Percentiles rank a stretch among this genome's conserved stretches.
phyloP scores from a whole-genome alignment of 2,329 filamentous ascomycete species.

The Epichloe aotearoae region DNA sequence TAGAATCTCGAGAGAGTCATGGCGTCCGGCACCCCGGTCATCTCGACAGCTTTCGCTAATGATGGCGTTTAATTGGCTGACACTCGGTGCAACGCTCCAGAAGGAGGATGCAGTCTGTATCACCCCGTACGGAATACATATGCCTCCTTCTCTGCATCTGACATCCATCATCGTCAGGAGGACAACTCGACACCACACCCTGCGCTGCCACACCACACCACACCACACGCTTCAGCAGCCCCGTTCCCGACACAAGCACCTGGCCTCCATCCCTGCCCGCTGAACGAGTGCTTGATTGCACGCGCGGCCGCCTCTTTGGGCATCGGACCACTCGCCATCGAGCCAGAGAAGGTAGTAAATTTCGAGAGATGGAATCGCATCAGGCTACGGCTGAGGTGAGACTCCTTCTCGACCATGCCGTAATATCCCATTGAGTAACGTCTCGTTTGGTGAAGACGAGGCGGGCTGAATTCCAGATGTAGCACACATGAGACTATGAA shows the following conservation, averaged over 20 bases:
- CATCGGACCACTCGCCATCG: not conserved
- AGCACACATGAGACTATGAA: not conserved
- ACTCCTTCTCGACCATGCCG: not conserved
- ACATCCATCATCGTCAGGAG: not conserved
- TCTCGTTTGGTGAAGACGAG: not conserved
- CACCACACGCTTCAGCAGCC: not conserved
- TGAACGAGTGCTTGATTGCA: not conserved
- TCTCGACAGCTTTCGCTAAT: constrained; percentile 5
- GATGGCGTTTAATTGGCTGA: constrained; percentile 5
- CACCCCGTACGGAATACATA: not conserved
- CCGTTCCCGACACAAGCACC: not conserved
- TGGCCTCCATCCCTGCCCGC: not conserved
- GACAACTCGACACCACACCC: no score
- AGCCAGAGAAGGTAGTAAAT: not conserved
- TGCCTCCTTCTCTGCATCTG: not conserved
- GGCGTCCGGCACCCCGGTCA: not conserved
- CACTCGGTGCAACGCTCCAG: no score
- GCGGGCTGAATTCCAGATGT: not conserved
- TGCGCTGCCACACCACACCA: not conserved
- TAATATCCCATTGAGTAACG: not conserved
- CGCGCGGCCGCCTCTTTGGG: not conserved
- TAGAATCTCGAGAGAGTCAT: not conserved
- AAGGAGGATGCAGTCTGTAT: no score
- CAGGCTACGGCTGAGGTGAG: not conserved
- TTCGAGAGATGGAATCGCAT: not conserved